Percentiles rank a stretch among this genome's conserved stretches.
These are phyloP conservation scores for Rhodotorula sp. DNA, from an alignment of 1,284 basidiomycete genomes.

Conservation along the genomic window DNA sequence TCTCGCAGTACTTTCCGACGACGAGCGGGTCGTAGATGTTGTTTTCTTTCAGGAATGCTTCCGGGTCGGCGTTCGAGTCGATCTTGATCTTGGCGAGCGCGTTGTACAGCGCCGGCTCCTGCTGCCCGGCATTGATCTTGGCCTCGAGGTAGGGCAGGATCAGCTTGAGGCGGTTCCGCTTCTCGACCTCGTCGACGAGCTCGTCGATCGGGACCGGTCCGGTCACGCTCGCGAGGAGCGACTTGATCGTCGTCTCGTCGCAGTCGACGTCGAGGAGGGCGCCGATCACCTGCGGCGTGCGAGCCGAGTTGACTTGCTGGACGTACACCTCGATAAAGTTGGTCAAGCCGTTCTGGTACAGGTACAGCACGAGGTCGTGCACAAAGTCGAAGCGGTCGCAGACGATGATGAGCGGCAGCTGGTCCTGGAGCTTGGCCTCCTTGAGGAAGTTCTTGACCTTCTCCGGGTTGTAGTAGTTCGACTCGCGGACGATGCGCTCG, in stretches of 20 bases:
- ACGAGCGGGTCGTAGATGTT: constrained; percentile 96
- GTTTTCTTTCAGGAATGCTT: constrained; percentile 97
- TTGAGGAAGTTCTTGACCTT: constrained; percentile 99
- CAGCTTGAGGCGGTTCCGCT: constrained; percentile 91
- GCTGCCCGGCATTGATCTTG: constrained; percentile 84
- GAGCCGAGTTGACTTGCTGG: constrained; percentile 92
- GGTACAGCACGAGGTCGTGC: constrained; percentile 96
- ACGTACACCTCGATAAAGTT: constrained; percentile 99
- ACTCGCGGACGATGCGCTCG: constrained; percentile 96
- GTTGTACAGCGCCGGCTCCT: constrained; percentile 91
- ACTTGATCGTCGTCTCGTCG: constrained; percentile 94
- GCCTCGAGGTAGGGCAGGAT: constrained; percentile 96
- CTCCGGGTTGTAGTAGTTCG: constrained; percentile 96
- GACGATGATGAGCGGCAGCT: constrained; percentile 98
- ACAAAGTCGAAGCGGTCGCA: constrained; percentile 99
- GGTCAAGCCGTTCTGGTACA: constrained; percentile 95
- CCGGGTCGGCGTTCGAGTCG: constrained; percentile 97
- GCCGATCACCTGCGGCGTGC: constrained; percentile 98
- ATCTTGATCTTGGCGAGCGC: constrained; percentile 98
- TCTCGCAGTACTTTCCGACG: constrained; percentile 99
- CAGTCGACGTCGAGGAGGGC: constrained; percentile 98
- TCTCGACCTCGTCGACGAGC: constrained; percentile 94
- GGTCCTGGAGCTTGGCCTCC: constrained; percentile 93
- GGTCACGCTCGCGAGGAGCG: constrained; percentile 85
- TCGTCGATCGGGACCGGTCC: constrained; percentile 98